phyloP scores from a whole-genome alignment of 257 asterid genomes.

The Euphrasia confusa region DNA sequence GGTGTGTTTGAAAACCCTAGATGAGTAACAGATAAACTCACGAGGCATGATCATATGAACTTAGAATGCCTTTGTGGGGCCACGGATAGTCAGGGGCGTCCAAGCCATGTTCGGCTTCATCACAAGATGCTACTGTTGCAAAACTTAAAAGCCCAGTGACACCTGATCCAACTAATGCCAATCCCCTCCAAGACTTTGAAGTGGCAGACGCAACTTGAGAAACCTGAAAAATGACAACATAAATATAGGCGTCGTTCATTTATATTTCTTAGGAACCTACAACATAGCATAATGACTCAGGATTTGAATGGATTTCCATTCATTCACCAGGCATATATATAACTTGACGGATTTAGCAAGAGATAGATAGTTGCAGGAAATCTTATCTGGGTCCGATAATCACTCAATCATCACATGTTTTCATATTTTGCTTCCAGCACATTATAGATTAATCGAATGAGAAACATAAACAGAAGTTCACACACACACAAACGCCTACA shows the following conservation, averaged over 20 bases:
- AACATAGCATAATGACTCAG: conserved; percentile 9
- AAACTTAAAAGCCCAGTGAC: conserved; percentile 53
- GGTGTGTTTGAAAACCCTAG: not conserved
- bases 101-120: conserved; percentile 70
- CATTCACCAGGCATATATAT: not conserved
- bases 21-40: conserved; percentile 28
- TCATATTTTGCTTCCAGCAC: conserved; percentile 3
- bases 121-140: conserved; percentile 52
- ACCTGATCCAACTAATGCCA: conserved; percentile 38
- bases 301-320: not conserved
- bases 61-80: conserved; percentile 61
- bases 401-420: not conserved
- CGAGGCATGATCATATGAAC: conserved; percentile 67
- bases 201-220: conserved; percentile 34
- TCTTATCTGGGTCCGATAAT: not conserved
- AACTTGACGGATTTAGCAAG: not conserved
- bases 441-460: not conserved
- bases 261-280: conserved; percentile 4
- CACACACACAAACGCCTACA: not conserved
- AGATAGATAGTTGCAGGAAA: conserved; percentile 3
- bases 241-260: not conserved
- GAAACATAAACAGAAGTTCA: not conserved
- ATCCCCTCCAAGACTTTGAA: conserved; percentile 33
- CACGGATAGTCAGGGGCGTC: conserved; percentile 49
- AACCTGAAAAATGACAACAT: conserved; percentile 27